Base-by-base conservation (phyloP, 2,329 filamentous ascomycete genomes). In the Teratosphaeria zuluensis region DNA sequence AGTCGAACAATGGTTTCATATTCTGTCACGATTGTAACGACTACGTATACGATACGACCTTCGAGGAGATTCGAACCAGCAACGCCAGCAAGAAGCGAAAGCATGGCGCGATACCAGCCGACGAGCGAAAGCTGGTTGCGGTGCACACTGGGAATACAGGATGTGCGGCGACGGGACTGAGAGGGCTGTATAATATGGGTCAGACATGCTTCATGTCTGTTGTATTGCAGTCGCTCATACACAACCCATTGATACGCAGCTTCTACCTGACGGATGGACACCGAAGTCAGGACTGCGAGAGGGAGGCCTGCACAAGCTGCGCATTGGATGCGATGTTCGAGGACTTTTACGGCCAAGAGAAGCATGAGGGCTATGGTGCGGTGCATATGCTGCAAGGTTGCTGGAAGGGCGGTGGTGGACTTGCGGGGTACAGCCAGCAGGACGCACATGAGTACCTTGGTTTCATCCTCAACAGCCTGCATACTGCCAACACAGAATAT, bases 191-290 rank as follows among this genome's bases (percentile, higher is more conserved):
- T 75, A 99, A 97, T 70, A 92, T 96, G 72, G 94, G 92, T n/a
- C 91, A 95, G 59, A 97, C 94, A 11, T 99, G 92, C 77, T 99
- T 96, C 75, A 92, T 97, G 81, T 95, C 94, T 67, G 92, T 96
- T 32, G 91, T 97, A 54, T 80, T 99, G 16, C 94, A 97, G 73
- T 91, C 88, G 58, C 85, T 99, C 66, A 83, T 97, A 57, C 92
- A 96, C 76, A 96, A 97, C 70, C 92, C 92, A 0, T 81, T 96
- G 52, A 82, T 99, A 32, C 86, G 90, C 60, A 92, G 92, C 66
- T 97, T 90, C 74, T 97, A 96, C 72, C 85, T 99, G 5, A 87
- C 88, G 48, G 92, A 96, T 71, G 90, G 92, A 0, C 92, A 99
- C 73, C 86, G 87, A 67, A 86, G 84, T 58, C 82, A 80, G 65